Conservation (phyloP, 805 yeast species). For the Teunomyces tritomae region DNA sequence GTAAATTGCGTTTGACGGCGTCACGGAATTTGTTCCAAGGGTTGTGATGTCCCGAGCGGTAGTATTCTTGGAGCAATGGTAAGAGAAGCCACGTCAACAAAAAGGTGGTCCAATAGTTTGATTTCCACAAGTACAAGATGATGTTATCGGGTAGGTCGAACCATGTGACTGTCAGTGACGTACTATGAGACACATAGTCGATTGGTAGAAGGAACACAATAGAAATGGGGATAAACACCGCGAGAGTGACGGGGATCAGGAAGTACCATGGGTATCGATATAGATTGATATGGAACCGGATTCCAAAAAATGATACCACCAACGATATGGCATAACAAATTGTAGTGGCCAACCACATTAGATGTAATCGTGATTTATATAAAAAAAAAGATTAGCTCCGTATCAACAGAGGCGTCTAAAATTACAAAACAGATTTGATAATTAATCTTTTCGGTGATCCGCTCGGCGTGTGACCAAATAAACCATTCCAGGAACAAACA, state of each 20-base stretch:
- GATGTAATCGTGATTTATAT: not conserved
- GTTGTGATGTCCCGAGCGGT: slow-evolving; percentile 64
- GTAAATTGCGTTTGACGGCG: slow-evolving; percentile 54
- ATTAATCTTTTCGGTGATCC: not conserved
- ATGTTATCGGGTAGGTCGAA: slow-evolving; percentile 46
- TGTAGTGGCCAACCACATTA: slow-evolving; percentile 21
- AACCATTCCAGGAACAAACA: not conserved
- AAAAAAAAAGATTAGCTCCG: not conserved
- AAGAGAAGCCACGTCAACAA: slow-evolving; percentile 73
- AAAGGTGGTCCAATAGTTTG: slow-evolving; percentile 79
- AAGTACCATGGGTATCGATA: slow-evolving; percentile 39
- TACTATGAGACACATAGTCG: slow-evolving; percentile 60
- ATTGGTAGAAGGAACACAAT: slow-evolving; percentile 71
- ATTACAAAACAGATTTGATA: not conserved
- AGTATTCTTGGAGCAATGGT: slow-evolving; percentile 72
- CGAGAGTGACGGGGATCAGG: slow-evolving; percentile 47
- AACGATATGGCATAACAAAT: slow-evolving; percentile 28
- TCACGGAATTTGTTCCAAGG: slow-evolving; percentile 47
- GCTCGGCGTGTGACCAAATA: not conserved
- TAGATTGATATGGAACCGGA: slow-evolving; percentile 35
- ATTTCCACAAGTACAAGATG: slow-evolving; percentile 63
- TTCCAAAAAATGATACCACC: slow-evolving; percentile 28
- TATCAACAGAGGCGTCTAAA: not conserved
- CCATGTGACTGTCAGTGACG: slow-evolving; percentile 30
- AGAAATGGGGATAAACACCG: slow-evolving; percentile 73